These are phyloP conservation scores for Boletus patriciae DNA, from an alignment of 768 basidiomycete species.

Conservation along the genomic window DNA sequence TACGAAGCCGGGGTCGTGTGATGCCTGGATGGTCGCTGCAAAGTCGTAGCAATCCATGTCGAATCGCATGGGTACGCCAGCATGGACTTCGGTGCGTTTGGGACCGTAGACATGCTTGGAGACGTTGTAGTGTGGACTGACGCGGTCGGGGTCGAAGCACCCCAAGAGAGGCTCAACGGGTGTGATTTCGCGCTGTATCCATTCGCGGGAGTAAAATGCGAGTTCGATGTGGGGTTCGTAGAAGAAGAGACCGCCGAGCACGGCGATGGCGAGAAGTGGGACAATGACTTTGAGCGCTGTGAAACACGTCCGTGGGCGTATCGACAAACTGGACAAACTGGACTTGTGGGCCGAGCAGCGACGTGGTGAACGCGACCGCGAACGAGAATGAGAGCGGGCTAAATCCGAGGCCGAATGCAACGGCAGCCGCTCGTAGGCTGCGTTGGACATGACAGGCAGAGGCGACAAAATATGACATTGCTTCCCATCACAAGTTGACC, in stretches of 20 bases:
- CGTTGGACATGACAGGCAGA: conserved; percentile 35
- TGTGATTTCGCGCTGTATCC: conserved; percentile 76
- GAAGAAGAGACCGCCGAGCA: conserved; percentile 52
- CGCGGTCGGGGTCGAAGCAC: conserved; percentile 66
- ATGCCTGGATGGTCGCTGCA: too few relatives aligned
- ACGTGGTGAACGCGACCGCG: conserved; percentile 30
- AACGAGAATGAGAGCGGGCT: conserved; percentile 21
- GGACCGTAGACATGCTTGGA: conserved; percentile 58
- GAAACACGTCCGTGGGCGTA: conserved; percentile 40
- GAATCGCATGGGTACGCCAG: too few relatives aligned
- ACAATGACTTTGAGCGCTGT: conserved; percentile 46
- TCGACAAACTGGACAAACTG: conserved; percentile 18
- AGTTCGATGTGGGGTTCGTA: conserved; percentile 89
- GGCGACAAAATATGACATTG: too few relatives aligned
- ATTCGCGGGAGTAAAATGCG: conserved; percentile 70
- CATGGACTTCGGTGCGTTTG: too few relatives aligned
- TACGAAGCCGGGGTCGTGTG: conserved; percentile 10
- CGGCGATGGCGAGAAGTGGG: conserved; percentile 36
- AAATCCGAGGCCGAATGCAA: conserved; percentile 44
- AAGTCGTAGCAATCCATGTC: too few relatives aligned
- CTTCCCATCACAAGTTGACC: too few relatives aligned
- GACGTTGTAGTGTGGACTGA: conserved; percentile 69
- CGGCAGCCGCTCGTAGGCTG: conserved; percentile 50
- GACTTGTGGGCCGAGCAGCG: conserved; percentile 29
- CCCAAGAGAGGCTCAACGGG: conserved; percentile 61